Conservation (phyloP, 1,284 basidiomycete species). For the Papiliotrema laurentii region DNA sequence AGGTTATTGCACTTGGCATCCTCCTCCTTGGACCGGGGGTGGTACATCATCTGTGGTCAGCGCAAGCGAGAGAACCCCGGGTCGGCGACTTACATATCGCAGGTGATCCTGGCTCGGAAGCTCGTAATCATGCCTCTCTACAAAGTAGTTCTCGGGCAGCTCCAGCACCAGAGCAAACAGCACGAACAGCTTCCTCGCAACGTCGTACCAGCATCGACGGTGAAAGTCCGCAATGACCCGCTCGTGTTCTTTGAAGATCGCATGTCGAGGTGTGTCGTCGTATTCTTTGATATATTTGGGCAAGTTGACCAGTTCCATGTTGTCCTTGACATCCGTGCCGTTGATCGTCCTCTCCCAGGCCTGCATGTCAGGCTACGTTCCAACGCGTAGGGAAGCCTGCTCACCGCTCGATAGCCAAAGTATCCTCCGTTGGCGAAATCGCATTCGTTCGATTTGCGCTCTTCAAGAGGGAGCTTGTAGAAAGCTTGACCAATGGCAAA, state of each 20-base stretch:
- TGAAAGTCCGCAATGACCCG: constrained; percentile 9
- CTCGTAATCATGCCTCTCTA: constrained; percentile 29
- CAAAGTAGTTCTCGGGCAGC: constrained; percentile 38
- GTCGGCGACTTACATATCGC: constrained; percentile 21
- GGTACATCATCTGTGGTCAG: constrained; percentile 27
- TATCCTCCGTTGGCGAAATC: constrained; percentile 27
- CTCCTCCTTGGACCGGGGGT: constrained; percentile 27
- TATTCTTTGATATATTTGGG: constrained; percentile 29
- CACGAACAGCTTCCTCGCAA: constrained; percentile 22
- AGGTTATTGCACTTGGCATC: constrained; percentile 25
- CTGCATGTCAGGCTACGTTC: neutral
- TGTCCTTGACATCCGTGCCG: constrained; percentile 31
- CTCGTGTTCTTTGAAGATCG: constrained; percentile 20
- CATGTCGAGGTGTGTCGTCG: constrained; percentile 22
- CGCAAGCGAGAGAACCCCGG: neutral
- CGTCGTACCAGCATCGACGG: constrained; percentile 13
- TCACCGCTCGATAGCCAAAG: constrained; percentile 25
- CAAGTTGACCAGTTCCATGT: constrained; percentile 30
- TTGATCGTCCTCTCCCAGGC: constrained; percentile 24
- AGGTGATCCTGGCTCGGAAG: constrained; percentile 29
- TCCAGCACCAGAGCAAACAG: constrained; percentile 37
- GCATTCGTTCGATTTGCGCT: constrained; percentile 17
- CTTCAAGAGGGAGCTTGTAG: constrained; percentile 22
- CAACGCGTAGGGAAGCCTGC: neutral
- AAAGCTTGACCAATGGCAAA: constrained; percentile 32